Conservation (phyloP, 495 filamentous ascomycete genomes). For the Annulohypoxylon stygium region DNA sequence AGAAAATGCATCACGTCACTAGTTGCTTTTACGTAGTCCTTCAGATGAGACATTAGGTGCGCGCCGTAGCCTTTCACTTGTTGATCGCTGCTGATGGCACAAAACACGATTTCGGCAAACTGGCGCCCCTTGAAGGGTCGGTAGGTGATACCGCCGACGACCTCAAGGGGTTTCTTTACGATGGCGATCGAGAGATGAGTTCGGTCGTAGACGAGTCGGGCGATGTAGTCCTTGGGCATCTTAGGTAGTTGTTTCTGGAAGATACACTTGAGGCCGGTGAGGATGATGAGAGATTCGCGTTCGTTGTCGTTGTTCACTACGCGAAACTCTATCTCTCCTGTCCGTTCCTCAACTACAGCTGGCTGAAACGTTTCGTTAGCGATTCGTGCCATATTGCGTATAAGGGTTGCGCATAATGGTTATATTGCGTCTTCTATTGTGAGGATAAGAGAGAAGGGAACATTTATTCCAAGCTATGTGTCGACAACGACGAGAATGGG, state of each 20-base stretch:
- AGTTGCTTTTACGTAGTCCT: constrained; percentile 98
- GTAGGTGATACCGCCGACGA: constrained; percentile 97
- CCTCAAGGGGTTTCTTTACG: constrained; percentile 94
- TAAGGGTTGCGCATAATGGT: neutral
- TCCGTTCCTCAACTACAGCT: constrained; percentile 92
- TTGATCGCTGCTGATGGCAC: constrained; percentile 96
- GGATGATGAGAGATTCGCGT: constrained; percentile 89
- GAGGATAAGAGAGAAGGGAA: neutral
- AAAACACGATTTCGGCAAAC: constrained; percentile 99
- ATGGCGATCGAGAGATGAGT: constrained; percentile 97
- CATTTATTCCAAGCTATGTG: neutral
- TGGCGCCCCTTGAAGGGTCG: constrained; percentile 92
- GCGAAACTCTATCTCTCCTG: constrained; percentile 95
- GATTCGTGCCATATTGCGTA: neutral
- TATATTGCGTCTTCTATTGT: neutral
- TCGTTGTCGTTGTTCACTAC: constrained; percentile 97
- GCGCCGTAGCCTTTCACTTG: constrained; percentile 99
- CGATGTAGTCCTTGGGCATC: constrained; percentile 99
- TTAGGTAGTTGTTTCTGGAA: constrained; percentile 99
- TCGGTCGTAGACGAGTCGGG: constrained; percentile 94
- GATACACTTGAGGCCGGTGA: constrained; percentile 96
- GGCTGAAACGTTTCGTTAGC: constrained; percentile 63
- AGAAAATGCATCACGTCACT: constrained; percentile 98
- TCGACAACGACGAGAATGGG: neutral
- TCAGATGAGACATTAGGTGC: constrained; percentile 97